Evolutionary conservation across 495 filamentous ascomycete species (phyloP).

Genomic region (Oidiodendron maius): DNA sequence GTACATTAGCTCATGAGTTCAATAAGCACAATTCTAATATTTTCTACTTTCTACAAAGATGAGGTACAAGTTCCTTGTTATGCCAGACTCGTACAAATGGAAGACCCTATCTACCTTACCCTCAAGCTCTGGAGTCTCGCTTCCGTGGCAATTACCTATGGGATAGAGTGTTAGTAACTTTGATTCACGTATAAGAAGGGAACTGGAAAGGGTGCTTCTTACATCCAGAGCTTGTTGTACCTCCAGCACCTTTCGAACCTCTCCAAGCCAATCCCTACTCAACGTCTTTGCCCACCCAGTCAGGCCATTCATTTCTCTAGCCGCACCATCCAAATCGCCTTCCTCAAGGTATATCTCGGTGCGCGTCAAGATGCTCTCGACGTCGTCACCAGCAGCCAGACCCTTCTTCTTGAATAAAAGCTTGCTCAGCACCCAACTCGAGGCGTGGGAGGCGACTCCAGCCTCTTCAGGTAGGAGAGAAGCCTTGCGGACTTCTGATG

Average conservation of each 20-base stretch:
- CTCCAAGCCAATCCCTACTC: slow-evolving; percentile 85
- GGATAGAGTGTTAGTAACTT: background rate
- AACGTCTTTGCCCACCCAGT: slow-evolving; percentile 91
- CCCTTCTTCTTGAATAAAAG: slow-evolving; percentile 90
- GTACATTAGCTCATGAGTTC: no score
- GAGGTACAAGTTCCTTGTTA: no score
- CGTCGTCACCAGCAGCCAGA: slow-evolving; percentile 81
- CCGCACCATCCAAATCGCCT: slow-evolving; percentile 83
- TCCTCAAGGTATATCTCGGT: slow-evolving; percentile 87
- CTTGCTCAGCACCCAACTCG: slow-evolving; percentile 81
- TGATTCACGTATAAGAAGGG: background rate
- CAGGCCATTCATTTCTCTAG: slow-evolving; percentile 89
- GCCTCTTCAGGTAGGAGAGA: slow-evolving; percentile 86
- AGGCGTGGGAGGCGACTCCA: slow-evolving; percentile 87
- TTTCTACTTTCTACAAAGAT: no score
- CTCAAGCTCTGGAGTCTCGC: slow-evolving; percentile 56
- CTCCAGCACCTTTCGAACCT: slow-evolving; percentile 84
- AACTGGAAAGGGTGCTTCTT: slow-evolving; percentile 33
- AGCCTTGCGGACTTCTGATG: slow-evolving; percentile 88
- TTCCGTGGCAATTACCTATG: slow-evolving; percentile 53
- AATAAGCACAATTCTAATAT: no score
- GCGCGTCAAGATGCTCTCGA: slow-evolving; percentile 85
- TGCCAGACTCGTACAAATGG: no score
- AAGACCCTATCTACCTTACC: slow-evolving; percentile 43
- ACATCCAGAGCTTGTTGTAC: slow-evolving; percentile 95